Evolutionary conservation across 495 filamentous ascomycete genomes (phyloP), one percentile per base, ranked within the genome.

Genomic region (Parmelia sp.): DNA sequence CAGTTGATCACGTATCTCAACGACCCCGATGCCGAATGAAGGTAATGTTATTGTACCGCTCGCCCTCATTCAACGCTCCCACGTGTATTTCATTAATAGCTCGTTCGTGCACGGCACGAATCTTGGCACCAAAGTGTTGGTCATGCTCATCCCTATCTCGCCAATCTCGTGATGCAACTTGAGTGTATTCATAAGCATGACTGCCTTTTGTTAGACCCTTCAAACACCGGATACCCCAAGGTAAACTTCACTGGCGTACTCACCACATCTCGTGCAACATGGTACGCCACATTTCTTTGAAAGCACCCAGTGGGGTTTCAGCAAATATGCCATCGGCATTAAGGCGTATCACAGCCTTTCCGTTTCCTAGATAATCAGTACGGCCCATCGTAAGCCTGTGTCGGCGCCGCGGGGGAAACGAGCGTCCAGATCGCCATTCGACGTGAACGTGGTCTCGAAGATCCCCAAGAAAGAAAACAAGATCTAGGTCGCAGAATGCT

Each of bases 231-330:
- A 2, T 17, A 3, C 29, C 14, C 25, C 4, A 7, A 33, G 7
- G 21, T 12, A 6, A 25, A 1, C 9, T 7, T 0, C 11, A 8
- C 21, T 19, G 29, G 29, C 17, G 15, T 33, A 55, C 51, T 33
- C 17, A 55, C 51, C 51, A 55, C 51, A 55, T 55, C 8, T 55
- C 51, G 29, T 55, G 29, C 51, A 55, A 17, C 29, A 55, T 21
- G 15, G 51, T 55, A 5, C 17, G 17, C 51, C 51, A 55, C 27
- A 55, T 33, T 4, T 55, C 19, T 15, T 33, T 55, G 6, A 19
- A 55, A n/a, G 29, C 4, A 3, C 1, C 31, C 25, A n/a, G 14
- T 23, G 3, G 4, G 21, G 21, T 23, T 4, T 14, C n/a, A 27
- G n/a, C 23, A 17, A 49, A 49, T 27, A 53, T 33, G 3, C 4